Conservation (phyloP, 2,329 filamentous ascomycete genomes). For the Pestalotiopsis fici region DNA sequence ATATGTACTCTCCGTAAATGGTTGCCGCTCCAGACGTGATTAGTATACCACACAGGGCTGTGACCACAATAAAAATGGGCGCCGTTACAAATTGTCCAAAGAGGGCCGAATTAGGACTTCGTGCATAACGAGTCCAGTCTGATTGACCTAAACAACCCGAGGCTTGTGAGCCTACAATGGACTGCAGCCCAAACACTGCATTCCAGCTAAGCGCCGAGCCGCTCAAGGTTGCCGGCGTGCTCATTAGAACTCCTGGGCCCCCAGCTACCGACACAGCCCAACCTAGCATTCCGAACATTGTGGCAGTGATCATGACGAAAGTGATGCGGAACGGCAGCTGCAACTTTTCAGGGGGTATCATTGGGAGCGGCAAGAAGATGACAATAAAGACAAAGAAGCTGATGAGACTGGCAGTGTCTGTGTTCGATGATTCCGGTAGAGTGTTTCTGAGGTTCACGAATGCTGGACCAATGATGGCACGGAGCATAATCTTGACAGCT, state of each 20-base stretch:
- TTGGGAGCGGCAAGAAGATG: constrained; percentile 25
- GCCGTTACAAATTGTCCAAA: constrained; percentile 30
- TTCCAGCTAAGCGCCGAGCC: constrained; percentile 29
- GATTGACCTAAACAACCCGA: constrained; percentile 29
- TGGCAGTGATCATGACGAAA: constrained; percentile 29
- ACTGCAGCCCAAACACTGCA: constrained; percentile 28
- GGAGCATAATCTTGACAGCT: constrained; percentile 30
- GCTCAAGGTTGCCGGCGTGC: constrained; percentile 19
- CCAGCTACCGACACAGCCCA: constrained; percentile 27
- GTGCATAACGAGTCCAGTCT: constrained; percentile 33
- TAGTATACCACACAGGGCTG: constrained; percentile 35
- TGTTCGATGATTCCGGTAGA: constrained; percentile 22
- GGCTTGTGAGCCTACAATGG: constrained; percentile 28
- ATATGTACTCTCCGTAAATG: constrained; percentile 34
- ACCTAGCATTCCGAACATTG: constrained; percentile 32
- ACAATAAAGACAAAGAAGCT: constrained; percentile 29
- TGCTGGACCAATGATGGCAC: constrained; percentile 26
- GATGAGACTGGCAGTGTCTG: constrained; percentile 26
- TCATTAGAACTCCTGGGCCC: constrained; percentile 25
- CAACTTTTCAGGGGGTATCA: constrained; percentile 29
- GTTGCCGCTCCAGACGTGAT: constrained; percentile 33
- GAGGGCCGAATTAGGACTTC: constrained; percentile 24
- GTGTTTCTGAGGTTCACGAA: constrained; percentile 25
- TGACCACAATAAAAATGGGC: constrained; percentile 36
- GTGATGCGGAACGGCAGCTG: constrained; percentile 26